These are phyloP conservation scores for Phytophthora colocasiae DNA, from an alignment of 352 stramenopile genomes.

Conservation along the genomic window DNA sequence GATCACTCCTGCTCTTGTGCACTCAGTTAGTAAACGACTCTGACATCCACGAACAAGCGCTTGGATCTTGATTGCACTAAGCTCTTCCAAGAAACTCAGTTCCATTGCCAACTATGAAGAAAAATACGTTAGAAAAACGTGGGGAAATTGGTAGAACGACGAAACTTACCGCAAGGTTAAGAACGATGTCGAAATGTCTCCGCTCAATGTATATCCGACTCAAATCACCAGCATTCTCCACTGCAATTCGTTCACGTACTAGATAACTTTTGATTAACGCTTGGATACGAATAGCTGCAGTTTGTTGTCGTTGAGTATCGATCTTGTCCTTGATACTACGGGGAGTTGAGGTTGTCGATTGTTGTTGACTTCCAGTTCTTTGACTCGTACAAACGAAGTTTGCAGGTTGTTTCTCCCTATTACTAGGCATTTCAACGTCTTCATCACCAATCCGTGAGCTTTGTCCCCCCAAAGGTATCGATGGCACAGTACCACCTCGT, in stretches of 20 bases:
- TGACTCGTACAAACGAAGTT: not conserved
- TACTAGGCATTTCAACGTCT: slow-evolving; percentile 13
- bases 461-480: slow-evolving; percentile 9
- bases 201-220: slow-evolving; percentile 71
- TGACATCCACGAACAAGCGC: slow-evolving; percentile 68
- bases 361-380: not conserved
- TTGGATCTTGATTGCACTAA: slow-evolving; percentile 69
- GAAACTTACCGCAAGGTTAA: slow-evolving; percentile 52
- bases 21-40: slow-evolving; percentile 58
- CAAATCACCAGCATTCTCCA: slow-evolving; percentile 45
- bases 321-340: not conserved
- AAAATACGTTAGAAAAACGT: slow-evolving; percentile 6
- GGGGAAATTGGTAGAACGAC: not conserved
- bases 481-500: slow-evolving; percentile 28
- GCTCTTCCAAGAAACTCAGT: slow-evolving; percentile 51
- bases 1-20: slow-evolving; percentile 46
- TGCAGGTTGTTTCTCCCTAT: not conserved
- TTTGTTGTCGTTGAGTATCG: slow-evolving; percentile 4
- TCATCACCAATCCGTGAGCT: slow-evolving; percentile 15
- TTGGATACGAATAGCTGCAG: slow-evolving; percentile 52
- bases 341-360: slow-evolving; percentile 2
- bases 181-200: slow-evolving; percentile 53
- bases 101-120: slow-evolving; percentile 44
- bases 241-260: slow-evolving; percentile 30
- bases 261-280: slow-evolving; percentile 35